Evolutionary conservation across 257 asterid species (phyloP).

Genomic region (Petunia secreta): DNA sequence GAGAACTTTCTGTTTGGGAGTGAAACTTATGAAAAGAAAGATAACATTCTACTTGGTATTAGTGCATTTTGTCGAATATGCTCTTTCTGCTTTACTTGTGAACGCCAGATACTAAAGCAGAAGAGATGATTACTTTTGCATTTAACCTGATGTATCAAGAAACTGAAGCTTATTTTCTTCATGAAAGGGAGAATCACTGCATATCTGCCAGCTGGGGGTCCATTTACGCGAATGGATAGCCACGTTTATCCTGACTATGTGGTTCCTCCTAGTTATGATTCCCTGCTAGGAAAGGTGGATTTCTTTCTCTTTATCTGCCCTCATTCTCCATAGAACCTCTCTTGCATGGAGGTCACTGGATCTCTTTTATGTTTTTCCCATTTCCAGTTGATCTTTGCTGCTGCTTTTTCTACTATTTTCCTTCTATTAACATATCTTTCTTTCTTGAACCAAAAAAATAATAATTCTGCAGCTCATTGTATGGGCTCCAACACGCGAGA

Average conservation of each 20-base stretch:
- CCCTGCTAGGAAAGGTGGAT: conserved; percentile 91
- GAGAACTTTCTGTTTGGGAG: neutral
- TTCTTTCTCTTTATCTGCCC: neutral
- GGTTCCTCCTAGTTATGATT: conserved; percentile 99
- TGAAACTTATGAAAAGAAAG: conserved; percentile 17
- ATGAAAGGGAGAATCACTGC: conserved; percentile 88
- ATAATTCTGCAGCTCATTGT: conserved; percentile 70
- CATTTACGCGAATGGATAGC: conserved; percentile 98
- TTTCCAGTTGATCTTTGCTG: conserved; percentile 1
- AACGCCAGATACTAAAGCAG: neutral
- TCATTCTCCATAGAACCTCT: neutral
- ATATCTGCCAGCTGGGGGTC: conserved; percentile 97
- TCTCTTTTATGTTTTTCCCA: conserved; percentile 5
- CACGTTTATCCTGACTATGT: conserved; percentile 96
- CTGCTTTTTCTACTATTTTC: conserved; percentile 4
- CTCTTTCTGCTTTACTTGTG: neutral
- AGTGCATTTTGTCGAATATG: neutral
- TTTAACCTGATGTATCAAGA: conserved; percentile 16
- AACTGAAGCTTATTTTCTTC: conserved; percentile 21
- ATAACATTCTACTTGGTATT: neutral
- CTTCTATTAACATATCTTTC: neutral
- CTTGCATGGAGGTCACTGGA: neutral
- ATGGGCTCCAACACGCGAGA: conserved; percentile 98
- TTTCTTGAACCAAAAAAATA: neutral
- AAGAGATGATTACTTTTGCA: neutral